Conservation (phyloP, 306 rosid genomes). For the Quercus suber region DNA sequence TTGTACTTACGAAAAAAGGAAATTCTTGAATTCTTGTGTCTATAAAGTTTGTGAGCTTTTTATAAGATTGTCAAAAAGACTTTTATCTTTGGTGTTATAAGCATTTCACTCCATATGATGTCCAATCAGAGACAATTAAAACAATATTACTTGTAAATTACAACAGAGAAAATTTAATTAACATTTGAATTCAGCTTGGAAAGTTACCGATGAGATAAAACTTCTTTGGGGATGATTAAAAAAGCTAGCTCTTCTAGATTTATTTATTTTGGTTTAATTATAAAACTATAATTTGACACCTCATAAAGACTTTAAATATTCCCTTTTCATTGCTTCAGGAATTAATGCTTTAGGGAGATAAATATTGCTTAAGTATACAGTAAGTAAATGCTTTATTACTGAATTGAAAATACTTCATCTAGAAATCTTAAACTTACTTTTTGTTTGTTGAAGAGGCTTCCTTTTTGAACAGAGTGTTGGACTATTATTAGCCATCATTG, state of each 20-base stretch:
- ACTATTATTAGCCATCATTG: conserved; percentile 65
- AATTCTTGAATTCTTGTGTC: background rate
- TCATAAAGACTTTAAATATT: background rate
- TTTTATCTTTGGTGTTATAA: background rate
- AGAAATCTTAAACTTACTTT: background rate
- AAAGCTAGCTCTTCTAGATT: background rate
- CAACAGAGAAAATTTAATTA: background rate
- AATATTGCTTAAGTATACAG: background rate
- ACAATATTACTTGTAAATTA: background rate
- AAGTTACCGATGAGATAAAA: background rate
- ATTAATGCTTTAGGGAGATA: background rate
- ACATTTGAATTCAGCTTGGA: background rate
- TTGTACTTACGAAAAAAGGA: background rate
- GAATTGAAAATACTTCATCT: background rate
- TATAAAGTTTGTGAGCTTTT: background rate
- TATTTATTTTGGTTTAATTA: background rate
- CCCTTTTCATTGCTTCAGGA: background rate
- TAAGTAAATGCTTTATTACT: background rate
- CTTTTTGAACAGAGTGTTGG: conserved; percentile 56
- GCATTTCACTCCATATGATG: background rate
- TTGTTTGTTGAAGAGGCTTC: conserved; percentile 26
- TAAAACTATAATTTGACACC: background rate
- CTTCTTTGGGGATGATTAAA: background rate
- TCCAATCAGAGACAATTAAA: background rate
- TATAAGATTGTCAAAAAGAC: background rate